Base-by-base conservation (phyloP, 306 rosid species). In the Pueraria montana region DNA sequence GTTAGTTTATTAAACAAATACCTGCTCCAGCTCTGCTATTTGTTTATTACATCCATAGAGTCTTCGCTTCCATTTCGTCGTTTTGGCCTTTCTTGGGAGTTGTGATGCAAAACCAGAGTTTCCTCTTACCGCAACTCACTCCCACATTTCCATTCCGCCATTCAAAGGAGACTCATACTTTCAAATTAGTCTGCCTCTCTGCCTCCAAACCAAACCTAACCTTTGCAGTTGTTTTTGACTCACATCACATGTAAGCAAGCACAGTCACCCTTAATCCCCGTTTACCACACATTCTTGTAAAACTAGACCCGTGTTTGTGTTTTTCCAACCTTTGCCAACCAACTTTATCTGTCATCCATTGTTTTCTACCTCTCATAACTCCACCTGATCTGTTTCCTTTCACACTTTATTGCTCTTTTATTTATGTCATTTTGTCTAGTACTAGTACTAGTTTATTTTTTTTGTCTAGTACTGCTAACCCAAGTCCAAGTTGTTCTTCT, bases 321-420 rank as follows among this genome's bases (percentile, higher is more conserved):
- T 49, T 74, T 53, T 59, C 38, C 50, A 72, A 45, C 56, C n/a
- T 49, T 49, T 65, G 61, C 45, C 78, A 70, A 20, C 78, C 43
- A 71, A 61, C 67, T 24, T 21, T 76, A 18, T 67, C 73, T 67
- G 24, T 76, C 70, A 76, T 34, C n/a, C 40, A 23, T 42, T 76
- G 18, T 40, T 26, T 76, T 11, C 49, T 3, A 34, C 4, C 46
- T 27, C 0, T 30, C 65, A 73, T 11, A 32, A 73, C 64, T 11
- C 50, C 18, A 34, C 52, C 16, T 56, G 23, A 56, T 76, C 69
- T 77, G 36, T 64, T 64, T 64, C 24, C 30, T 46, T 77, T 77
- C 61, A 5, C 45, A 3, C 61, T 77, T 30, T 76, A 1, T 58
- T 76, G 1, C 23, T 24, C 13, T 46, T 77, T 6, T 62, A 53